Conservation (phyloP, 2,329 filamentous ascomycete genomes). For the Aspergillus sergii region DNA sequence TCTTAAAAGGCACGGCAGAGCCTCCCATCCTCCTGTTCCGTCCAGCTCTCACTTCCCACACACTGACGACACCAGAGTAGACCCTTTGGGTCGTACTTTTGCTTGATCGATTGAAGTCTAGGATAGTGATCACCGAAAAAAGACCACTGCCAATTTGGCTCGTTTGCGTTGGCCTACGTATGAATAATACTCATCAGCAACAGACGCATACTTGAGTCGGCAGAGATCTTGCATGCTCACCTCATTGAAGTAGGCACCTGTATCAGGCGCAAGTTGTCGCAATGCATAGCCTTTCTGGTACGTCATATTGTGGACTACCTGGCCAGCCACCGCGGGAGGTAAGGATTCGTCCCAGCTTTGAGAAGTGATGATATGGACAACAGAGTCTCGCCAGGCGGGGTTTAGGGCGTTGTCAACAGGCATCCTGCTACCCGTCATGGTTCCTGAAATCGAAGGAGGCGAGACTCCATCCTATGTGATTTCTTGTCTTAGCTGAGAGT, state of each 20-base stretch:
- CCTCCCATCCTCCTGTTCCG: not conserved
- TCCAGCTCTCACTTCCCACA: constrained; percentile 26
- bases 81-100: constrained; percentile 19
- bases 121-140: constrained; percentile 23
- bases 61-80: constrained; percentile 27
- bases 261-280: constrained; percentile 25
- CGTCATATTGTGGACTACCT: constrained; percentile 16
- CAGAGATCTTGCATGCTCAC: constrained; percentile 1
- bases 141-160: constrained; percentile 19
- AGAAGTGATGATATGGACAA: constrained; percentile 17
- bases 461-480: constrained; percentile 13
- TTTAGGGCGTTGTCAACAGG: constrained; percentile 19
- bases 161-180: constrained; percentile 18
- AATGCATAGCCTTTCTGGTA: constrained; percentile 22
- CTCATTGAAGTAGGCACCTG: constrained; percentile 35
- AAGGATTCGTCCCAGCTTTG: constrained; percentile 17
- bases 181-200: not conserved
- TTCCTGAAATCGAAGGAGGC: constrained; percentile 17
- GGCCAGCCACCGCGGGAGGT: constrained; percentile 1
- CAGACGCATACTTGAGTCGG: not conserved
- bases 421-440: constrained; percentile 17
- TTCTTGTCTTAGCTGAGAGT: not conserved
- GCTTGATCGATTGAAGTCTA: constrained; percentile 21
- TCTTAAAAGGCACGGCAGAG: not conserved
- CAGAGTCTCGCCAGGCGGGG: constrained; percentile 22